Evolutionary conservation across 2,329 filamentous ascomycete species (phyloP), one percentile per base, ranked within the genome.

Genomic region (Phaeosphaeriaceae sp.): DNA sequence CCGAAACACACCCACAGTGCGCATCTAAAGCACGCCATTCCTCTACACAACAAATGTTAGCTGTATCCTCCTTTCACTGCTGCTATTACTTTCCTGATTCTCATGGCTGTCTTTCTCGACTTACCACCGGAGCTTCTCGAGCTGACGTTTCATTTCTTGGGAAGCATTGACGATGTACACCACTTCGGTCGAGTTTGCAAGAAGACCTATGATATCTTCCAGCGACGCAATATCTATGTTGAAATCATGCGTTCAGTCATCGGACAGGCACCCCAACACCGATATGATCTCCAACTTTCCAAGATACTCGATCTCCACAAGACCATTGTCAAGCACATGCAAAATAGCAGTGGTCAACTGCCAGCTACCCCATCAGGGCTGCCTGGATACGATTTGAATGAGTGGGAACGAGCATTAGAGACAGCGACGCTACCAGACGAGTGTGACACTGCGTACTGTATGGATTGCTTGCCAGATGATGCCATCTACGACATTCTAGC

Each of bases 91-190:
- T 34, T 16, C 8, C 7, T 6, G 8, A 17, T 26, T 6, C 6
- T 12, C 9, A 63, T 59, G 60, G 46, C 53, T 7, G 4, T 13
- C 16, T 40, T 68, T 11, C 51, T 37, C 2, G 44, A 46, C 20
- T 50, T 67, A 3, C 61, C 61, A 5, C 23, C 33, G 8, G 61
- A 67, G 33, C 34, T 67, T 0, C 48, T 67, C 8, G 46, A 61
- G 15, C 23, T 51, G 7, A 51, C 68, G 1, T 66, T 45, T 15
- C 39, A 49, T 16, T 33, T 47, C 13, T 49, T 69, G 7, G 56
- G 47, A 12, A 67, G 54, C 32, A 67, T 69, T 34, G 64, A 67
- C 33, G 64, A 68, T 57, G 62, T 64, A 0, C 59, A 64, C 30
- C 43, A 62, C 46, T 41, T 70, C 7, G 58, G 34, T 13, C 52